Base-by-base conservation (phyloP, 2,329 filamentous ascomycete species). In the Stromatinia cepivora region DNA sequence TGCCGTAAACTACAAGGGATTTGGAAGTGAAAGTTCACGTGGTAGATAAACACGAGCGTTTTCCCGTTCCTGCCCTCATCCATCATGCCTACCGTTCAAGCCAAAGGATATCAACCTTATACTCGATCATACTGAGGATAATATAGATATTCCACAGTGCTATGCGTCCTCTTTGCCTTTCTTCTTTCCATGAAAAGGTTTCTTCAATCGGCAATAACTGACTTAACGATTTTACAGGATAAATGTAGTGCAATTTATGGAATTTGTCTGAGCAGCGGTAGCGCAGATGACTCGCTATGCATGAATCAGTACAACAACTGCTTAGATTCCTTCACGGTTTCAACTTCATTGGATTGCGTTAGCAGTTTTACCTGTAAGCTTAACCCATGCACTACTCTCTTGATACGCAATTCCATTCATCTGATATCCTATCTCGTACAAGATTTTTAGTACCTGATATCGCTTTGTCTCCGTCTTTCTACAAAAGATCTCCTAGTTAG, bases 281-380 rank as follows among this genome's bases (percentile, higher is more conserved):
- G 50, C 25, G 62, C 70, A 3, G 62, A 71, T 42, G 63, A 71
- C 39, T 45, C 63, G n/a, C 46, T 50, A 52, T 71, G 70, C 56
- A 71, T 71, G 70, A 56, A 31, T n/a, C 70, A 71, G 42, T 71
- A 71, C n/a, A 71, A 71, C 36, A 67, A 71, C 20, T 71, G 70
- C 53, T 65, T 71, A 36, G 68, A 67, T 34, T 70, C 70, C 13
- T 71, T 71, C 52, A 71, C 67, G 6, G 28, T 68, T 36, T 70
- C 68, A 1, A 65, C 64, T 36, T 67, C 68, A 13, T 17, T 63
- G 15, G 70, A 71, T 61, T 71, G 70, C 20, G 70, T 71, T 9
- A 67, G 62, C 22, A 52, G 62, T 46, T 70, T 66, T 31, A 71
- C 59, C 20, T 46, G 58, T 61, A 61, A 61, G 58, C 4, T 8